Base-by-base conservation (phyloP, 768 basidiomycete species). In the Candolleomyces eurysporus region DNA sequence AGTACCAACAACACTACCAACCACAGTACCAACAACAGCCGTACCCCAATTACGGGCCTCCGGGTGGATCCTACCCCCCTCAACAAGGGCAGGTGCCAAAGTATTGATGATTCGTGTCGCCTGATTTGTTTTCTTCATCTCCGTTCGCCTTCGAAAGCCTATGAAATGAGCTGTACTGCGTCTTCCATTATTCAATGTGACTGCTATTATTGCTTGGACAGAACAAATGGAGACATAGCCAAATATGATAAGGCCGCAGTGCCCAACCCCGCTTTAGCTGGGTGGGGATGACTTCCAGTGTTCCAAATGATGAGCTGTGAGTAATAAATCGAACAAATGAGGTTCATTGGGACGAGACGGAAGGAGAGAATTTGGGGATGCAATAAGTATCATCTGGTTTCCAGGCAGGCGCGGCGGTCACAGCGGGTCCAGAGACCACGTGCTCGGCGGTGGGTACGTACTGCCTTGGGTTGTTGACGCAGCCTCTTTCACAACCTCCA, bases 381-480 rank as follows among this genome's bases (percentile, higher is more conserved):
- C 11, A 2, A 22, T 19, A n/a, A n/a, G n/a, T n/a, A 19, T 32
- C 19, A 43, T 13, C 11, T 48, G 32, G 32, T 51, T 52, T 50
- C 46, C 31, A 26, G 14, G 46, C 6, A 42, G 32, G 42, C 40
- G 26, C 40, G 62, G n/a, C 49, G 43, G 39, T 42, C 39, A 26
- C n/a, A 59, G 40, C 59, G 68, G 66, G 36, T 36, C 36, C 36
- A 36, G 36, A 36, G 36, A 36, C 63, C 74, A 75, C 75, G 75
- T 76, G 75, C 69, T 62, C 43, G 53, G 63, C 54, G 54, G 64
- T 63, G 66, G 61, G 61, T 57, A 63, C 67, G 61, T 57, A 63
- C 67, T 60, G 52, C 52, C 52, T 71, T 72, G 74, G 68, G 71
- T 66, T 71, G 73, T 74, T 73, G 72, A 72, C 74, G 76, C 78